Evolutionary conservation across 768 basidiomycete species (phyloP), one percentile per base, ranked within the genome.

Genomic region (Jaapia argillacea): DNA sequence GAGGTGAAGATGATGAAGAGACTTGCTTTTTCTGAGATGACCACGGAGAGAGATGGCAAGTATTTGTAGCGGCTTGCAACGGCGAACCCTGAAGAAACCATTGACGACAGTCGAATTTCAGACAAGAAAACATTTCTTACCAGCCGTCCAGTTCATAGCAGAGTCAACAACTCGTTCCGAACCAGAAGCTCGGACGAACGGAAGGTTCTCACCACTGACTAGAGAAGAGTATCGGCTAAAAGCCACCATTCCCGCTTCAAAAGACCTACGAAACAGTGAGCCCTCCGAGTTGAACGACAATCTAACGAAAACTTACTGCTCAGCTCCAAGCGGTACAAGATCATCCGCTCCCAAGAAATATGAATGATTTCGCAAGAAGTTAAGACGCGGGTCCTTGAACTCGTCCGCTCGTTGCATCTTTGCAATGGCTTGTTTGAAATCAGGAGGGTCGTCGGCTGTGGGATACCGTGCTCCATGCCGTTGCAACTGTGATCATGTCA

Each of bases 391-490:
- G 40, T 78, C 72, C 0, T 56, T 58, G 54, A 70, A 77, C 2
- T 60, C 51, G 0, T 59, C 53, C 6, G 68, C 80, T 0, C 66
- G 53, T 45, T 74, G 55, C 1, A 90, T 63, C 48, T 81, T 83
- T 4, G 54, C 46, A 6, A 91, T 52, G 0, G 80, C 69, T 3
- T 54, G 47, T 14, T 58, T 48, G 6, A 84, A 83, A 23, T 48
- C 44, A 6, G 53, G 50, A 1, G 68, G 56, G 7, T 74, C 69
- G 2, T 68, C 66, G 0, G 55, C 50, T 0, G 86, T 89, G 0
- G 88, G 88, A 51, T 70, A 89, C 24, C 88, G 75, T 1, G 85
- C 77, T 2, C 86, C 87, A 53, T 92, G 88, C 7, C 88, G 69
- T 60, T 89, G 81, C 6, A 92, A 64, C 86, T 89, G 23, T 13